A percentile compares a stretch with the other conserved stretches of the same genome.
Evolutionary conservation across 139 green algal species (phyloP).

Genomic region (Microglena sp.): DNA sequence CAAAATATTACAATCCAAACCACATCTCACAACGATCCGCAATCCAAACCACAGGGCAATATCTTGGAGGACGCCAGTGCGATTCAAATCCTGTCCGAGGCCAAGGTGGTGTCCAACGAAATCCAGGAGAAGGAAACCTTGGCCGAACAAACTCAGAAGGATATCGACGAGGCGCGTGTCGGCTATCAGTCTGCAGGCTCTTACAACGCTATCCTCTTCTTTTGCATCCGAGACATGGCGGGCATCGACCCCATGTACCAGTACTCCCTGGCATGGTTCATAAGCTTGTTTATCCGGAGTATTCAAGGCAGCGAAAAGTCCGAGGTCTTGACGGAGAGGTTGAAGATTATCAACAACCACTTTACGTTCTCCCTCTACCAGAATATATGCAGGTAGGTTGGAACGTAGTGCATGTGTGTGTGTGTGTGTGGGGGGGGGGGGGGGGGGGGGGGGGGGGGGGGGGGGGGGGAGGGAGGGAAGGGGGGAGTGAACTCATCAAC

Average conservation of each 20-base stretch:
- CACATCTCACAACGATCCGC: slow-evolving; percentile 13
- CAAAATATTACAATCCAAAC: too few relatives aligned
- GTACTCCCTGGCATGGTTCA: slow-evolving; percentile 55
- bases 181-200: slow-evolving; percentile 51
- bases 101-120: slow-evolving; percentile 57
- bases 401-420: neutral
- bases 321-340: slow-evolving; percentile 20
- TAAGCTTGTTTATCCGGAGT: slow-evolving; percentile 30
- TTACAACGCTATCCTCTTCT: slow-evolving; percentile 61
- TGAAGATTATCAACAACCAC: slow-evolving; percentile 51
- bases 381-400: slow-evolving; percentile 49
- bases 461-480: too few relatives aligned
- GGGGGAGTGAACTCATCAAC: too few relatives aligned
- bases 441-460: too few relatives aligned
- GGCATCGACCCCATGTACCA: slow-evolving; percentile 63
- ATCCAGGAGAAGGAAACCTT: slow-evolving; percentile 56
- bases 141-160: slow-evolving; percentile 41
- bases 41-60: slow-evolving; percentile 46
- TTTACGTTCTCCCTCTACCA: slow-evolving; percentile 65
- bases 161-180: slow-evolving; percentile 16
- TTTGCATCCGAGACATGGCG: slow-evolving; percentile 52
- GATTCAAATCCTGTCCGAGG: slow-evolving; percentile 57
- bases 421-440: neutral
- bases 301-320: neutral
- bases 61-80: slow-evolving; percentile 66